Evolutionary conservation across 495 filamentous ascomycete genomes (phyloP), one percentile per base, ranked within the genome.

Genomic region (Hapsidospora chrysogenum): DNA sequence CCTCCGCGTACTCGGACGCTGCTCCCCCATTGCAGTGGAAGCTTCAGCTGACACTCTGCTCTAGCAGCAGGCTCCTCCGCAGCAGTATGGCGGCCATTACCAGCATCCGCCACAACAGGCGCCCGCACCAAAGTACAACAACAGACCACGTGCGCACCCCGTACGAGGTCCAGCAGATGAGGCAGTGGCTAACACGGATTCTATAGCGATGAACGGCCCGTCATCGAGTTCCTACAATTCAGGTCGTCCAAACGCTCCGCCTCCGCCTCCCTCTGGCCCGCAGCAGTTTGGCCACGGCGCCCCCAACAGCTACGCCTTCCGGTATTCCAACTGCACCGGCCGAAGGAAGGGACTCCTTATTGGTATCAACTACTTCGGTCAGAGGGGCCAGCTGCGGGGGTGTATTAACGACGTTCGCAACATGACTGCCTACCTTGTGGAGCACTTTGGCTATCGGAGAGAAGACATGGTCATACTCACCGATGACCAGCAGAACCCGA

Each of bases 371-470:
- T 97, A 97, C 56, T 95, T 95, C 45, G 73, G 78, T 29, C 89
- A 96, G 53, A 73, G 79, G 36, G 87, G 86, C 36, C 83, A 96
- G 62, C 63, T 97, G 29, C 60, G 85, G 32, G 89, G 89, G 34
- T 97, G 89, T 52, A 96, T 96, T 63, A 96, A 96, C 53, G 89
- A 97, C 53, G 92, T 94, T 27, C 81, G 86, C 60, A 96, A 96
- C 52, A 92, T 97, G 89, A 92, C 84, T 17, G 64, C 67, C 35
- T 97, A 92, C 47, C 65, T 97, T 33, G 82, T 87, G 49, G 74
- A 86, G 48, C 76, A 82, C 44, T 97, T 92, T 50, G 79, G 81
- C 21, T 97, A 96, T 54, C 80, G 84, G 49, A 70, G 89, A 29
- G 89, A 96, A 50, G 87, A 96, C 54, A 97, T 97, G 89, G 89